Percentiles rank a stretch among this genome's conserved stretches.
Evolutionary conservation across 176 grass and related monocot genomes (phyloP).

Genomic region (Lolium rigidum): DNA sequence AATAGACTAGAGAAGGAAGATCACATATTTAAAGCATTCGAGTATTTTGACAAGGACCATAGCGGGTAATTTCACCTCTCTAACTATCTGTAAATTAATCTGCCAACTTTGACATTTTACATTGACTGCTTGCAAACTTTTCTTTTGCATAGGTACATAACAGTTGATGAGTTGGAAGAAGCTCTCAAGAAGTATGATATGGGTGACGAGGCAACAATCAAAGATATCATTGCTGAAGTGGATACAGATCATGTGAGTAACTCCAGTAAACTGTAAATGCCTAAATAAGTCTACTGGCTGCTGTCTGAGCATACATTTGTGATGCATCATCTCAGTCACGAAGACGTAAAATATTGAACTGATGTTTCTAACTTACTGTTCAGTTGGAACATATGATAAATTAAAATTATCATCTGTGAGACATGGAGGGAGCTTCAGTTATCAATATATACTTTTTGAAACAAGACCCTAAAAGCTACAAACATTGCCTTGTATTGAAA

Average conservation of each 20-base stretch:
- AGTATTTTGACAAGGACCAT: conserved; percentile 94
- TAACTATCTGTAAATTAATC: neutral
- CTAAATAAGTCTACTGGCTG: neutral
- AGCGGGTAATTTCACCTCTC: conserved; percentile 70
- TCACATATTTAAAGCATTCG: conserved; percentile 87
- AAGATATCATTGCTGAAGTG: conserved; percentile 99
- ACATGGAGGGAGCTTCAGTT: neutral
- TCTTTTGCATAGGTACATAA: conserved; percentile 67
- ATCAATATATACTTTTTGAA: neutral
- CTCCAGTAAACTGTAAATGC: neutral
- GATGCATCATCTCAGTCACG: neutral
- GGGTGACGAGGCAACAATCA: conserved; percentile 91
- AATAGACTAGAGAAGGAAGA: conserved; percentile 93
- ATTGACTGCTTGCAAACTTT: conserved; percentile 37
- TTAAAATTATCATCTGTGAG: neutral
- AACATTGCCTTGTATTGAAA: too few species aligned
- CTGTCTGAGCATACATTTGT: conserved; percentile 4
- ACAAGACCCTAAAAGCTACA: too few species aligned
- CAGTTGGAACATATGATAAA: neutral
- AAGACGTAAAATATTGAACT: neutral
- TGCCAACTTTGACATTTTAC: conserved; percentile 3
- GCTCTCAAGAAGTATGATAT: conserved; percentile 92
- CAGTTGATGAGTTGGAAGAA: conserved; percentile 91
- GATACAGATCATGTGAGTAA: conserved; percentile 83
- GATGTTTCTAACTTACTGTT: neutral